Base-by-base conservation (phyloP, 352 stramenopile species). In the Peronosclerospora sorghi region DNA sequence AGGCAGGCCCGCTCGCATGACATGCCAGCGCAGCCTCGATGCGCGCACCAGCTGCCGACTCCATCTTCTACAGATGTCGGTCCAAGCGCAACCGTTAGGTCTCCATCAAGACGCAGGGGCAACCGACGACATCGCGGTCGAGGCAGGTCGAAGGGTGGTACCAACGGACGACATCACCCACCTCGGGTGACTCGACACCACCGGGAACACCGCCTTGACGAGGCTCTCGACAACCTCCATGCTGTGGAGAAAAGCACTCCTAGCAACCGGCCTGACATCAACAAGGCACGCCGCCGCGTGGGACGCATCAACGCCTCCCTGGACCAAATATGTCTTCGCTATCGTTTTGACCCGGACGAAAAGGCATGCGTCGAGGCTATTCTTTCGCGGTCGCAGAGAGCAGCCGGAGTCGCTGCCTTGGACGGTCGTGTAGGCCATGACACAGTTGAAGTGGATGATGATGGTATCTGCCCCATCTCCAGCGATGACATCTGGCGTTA, bases 341-440 rank as follows among this genome's bases (percentile, higher is more conserved):
- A 35, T 30, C 26, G 24, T 3, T 41, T 42, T 13, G 24, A 37
- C 12, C 36, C 21, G 5, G n/a, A 34, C 1, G 37, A 51, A 21
- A 51, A 51, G 27, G 35, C 20, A 12, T 51, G 45, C 10, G 35
- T 51, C 0, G 35, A 38, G 3, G 14, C 7, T 9, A 51, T 45
- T 29, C 3, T 51, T 2, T 13, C 9, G 8, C 5, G 8, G 30
- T 14, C 1, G 10, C n/a, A 1, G 6, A 14, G 9, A 6, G 26
- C 26, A 10, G 10, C 6, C 26, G 26, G 26, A 30, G 26, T 10
- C 10, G 26, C 26, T 30, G 6, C 26, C 26, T 30, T 30, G 26
- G 26, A 30, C 10, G 26, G 10, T 30, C 6, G 26, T 6, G 26
- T 30, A 10, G 26, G 10, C 26, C 26, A 6, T 18, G 12, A n/a